These are phyloP conservation scores for Alternaria hordeiaustralica DNA, from an alignment of 2,329 filamentous ascomycete species.

Conservation along the genomic window DNA sequence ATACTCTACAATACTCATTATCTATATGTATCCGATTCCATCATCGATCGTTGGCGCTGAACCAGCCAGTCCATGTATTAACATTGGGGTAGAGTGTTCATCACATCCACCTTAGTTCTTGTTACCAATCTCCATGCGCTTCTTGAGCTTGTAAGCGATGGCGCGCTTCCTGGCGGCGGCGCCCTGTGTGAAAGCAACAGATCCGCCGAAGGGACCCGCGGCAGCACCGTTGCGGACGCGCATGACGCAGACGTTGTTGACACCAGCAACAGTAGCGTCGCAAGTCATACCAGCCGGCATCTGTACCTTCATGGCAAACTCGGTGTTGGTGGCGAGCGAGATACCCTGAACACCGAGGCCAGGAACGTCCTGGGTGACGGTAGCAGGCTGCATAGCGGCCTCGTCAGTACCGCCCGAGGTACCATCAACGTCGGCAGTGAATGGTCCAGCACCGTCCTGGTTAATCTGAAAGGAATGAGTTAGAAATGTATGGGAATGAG, in stretches of 20 bases:
- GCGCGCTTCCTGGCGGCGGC: conserved; percentile 66
- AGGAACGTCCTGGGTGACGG: conserved; percentile 67
- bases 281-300: conserved; percentile 74
- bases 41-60: conserved; percentile 14
- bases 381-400: conserved; percentile 65
- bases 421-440: conserved; percentile 66
- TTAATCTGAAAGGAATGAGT: conserved; percentile 55
- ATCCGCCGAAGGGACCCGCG: conserved; percentile 72
- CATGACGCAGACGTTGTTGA: conserved; percentile 68
- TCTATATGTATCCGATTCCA: neutral
- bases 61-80: conserved; percentile 16
- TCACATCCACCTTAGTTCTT: conserved; percentile 21
- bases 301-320: conserved; percentile 69
- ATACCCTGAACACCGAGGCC: conserved; percentile 64
- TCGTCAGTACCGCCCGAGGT: conserved; percentile 69
- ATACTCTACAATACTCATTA: conserved; percentile 3
- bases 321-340: conserved; percentile 64
- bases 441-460: conserved; percentile 72
- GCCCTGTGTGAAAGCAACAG: conserved; percentile 69
- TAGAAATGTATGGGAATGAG: neutral
- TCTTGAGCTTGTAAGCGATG: conserved; percentile 59
- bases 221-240: conserved; percentile 67
- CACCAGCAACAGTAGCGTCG: conserved; percentile 64
- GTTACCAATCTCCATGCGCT: conserved; percentile 44
- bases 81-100: neutral